Evolutionary conservation across 2,329 filamentous ascomycete species (phyloP), one percentile per base, ranked within the genome.

Genomic region (Aspergillus intermedius): DNA sequence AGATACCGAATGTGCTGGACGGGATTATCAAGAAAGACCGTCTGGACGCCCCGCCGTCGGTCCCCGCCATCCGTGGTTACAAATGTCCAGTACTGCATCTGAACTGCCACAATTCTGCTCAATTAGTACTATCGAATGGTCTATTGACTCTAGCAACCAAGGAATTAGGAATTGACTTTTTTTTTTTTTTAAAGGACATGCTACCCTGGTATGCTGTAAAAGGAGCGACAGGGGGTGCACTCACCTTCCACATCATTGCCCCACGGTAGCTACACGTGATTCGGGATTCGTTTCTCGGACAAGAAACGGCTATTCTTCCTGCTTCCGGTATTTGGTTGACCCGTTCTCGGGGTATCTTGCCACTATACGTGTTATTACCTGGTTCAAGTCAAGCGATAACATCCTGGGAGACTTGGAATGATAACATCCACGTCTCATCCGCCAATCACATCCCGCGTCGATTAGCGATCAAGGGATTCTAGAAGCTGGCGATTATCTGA

Each of bases 1-100:
- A 57, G 62, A 63, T 65, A 64, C 64, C 64, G 64, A 67, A 67
- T 51, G 60, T 44, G 49, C 55, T 65, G 58, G 63, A 65, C 65
- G 60, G 57, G 45, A 61, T 61, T 61, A 61, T 59, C 58, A 60
- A 60, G 66, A 40, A 63, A 62, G 62, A 66, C 63, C 61, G 63
- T 59, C 57, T 63, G 63, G 49, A 52, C 45, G 49, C 49, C 56
- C 54, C 54, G 55, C 54, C 52, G 51, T 44, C 42, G 48, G 46
- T 48, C 53, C 51, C 51, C 54, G 17, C 34, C 34, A 37, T 37
- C 17, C 17, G n/a, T 37, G 34, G n/a, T 37, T 47, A 53, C 42
- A 44, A 44, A 49, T 22, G 21, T 22, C 17, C 17, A 19, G 17
- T 19, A 19, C 17, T 19, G 17, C 17, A 19, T 3, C 17, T 19